Conservation (phyloP, 2,329 filamentous ascomycete genomes). For the Magnaporthales sp. region DNA sequence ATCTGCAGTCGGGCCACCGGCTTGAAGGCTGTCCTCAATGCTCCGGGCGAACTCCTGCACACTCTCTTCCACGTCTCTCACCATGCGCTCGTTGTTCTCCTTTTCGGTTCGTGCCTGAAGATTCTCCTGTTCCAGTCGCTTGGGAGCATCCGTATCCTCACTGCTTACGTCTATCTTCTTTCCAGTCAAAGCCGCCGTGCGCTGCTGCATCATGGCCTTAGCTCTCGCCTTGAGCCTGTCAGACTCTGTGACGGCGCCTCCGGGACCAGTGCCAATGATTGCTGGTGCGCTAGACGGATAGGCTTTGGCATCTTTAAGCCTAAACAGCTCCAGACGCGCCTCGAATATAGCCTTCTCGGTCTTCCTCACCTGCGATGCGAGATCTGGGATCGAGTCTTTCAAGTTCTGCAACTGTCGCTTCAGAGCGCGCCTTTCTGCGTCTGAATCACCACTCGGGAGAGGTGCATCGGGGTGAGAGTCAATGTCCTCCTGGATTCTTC, state of each 20-base stretch:
- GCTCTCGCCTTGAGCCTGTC: conserved; percentile 91
- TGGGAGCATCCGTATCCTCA: conserved; percentile 70
- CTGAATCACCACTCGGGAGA: conserved; percentile 65
- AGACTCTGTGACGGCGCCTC: conserved; percentile 82
- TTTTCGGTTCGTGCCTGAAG: conserved; percentile 73
- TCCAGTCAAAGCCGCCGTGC: conserved; percentile 84
- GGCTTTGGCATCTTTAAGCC: conserved; percentile 85
- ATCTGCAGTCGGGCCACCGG: conserved; percentile 63
- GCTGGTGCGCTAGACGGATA: conserved; percentile 71
- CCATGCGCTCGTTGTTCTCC: conserved; percentile 94
- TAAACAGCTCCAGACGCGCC: conserved; percentile 84
- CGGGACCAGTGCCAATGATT: conserved; percentile 88
- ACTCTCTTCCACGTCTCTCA: conserved; percentile 91
- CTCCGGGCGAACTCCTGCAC: conserved; percentile 79
- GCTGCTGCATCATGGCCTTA: conserved; percentile 97
- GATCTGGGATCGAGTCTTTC: conserved; percentile 81
- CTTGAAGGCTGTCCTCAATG: conserved; percentile 81
- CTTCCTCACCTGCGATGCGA: conserved; percentile 85
- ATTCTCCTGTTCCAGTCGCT: conserved; percentile 82
- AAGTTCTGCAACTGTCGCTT: conserved; percentile 84
- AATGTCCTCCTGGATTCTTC: conserved; percentile 89
- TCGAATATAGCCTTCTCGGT: conserved; percentile 91
- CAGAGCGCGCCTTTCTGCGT: conserved; percentile 76
- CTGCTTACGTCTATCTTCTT: conserved; percentile 61
- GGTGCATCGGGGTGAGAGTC: conserved; percentile 78